Percentiles rank a stretch among this genome's conserved stretches.
Conservation (phyloP, 768 basidiomycete genomes). For the Filobasidium floriforme region DNA sequence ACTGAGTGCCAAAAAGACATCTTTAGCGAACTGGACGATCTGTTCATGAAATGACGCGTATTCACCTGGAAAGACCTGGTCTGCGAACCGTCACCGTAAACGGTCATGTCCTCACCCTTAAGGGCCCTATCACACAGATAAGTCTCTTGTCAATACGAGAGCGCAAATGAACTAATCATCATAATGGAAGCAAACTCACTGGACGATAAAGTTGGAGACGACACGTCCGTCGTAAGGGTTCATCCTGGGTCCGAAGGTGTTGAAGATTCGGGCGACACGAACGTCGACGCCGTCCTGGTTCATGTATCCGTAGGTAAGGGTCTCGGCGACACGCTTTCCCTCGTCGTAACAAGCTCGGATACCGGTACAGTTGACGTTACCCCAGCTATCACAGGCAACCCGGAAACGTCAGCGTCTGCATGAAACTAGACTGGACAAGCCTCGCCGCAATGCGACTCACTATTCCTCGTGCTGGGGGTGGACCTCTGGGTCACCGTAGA, state of each 20-base stretch:
- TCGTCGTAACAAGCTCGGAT: slow-evolving; percentile 99
- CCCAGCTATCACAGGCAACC: slow-evolving; percentile 58
- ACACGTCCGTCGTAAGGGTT: slow-evolving; percentile 95
- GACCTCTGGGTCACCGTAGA: slow-evolving; percentile 96
- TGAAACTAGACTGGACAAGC: slow-evolving; percentile 15
- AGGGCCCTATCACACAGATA: slow-evolving; percentile 52
- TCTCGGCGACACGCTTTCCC: slow-evolving; percentile 98
- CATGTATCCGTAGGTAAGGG: slow-evolving; percentile 90
- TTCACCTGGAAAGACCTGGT: slow-evolving; percentile 72
- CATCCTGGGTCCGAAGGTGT: slow-evolving; percentile 54
- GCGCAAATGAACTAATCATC: too few relatives aligned
- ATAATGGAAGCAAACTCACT: slow-evolving; percentile 44
- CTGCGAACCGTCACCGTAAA: slow-evolving; percentile 87
- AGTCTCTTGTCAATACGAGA: too few relatives aligned
- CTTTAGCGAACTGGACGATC: neutral
- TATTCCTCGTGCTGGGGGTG: slow-evolving; percentile 96
- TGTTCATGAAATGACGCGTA: neutral
- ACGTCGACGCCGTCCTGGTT: slow-evolving; percentile 92
- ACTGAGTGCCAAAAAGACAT: slow-evolving; percentile 44
- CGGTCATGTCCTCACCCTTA: slow-evolving; percentile 91
- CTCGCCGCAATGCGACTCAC: slow-evolving; percentile 49
- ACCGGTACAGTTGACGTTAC: slow-evolving; percentile 96
- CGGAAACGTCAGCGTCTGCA: slow-evolving; percentile 24
- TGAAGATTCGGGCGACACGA: slow-evolving; percentile 96
- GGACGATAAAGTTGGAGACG: slow-evolving; percentile 97